Base-by-base conservation (phyloP, 345 rosid genomes). In the Aurinia saxatilis region DNA sequence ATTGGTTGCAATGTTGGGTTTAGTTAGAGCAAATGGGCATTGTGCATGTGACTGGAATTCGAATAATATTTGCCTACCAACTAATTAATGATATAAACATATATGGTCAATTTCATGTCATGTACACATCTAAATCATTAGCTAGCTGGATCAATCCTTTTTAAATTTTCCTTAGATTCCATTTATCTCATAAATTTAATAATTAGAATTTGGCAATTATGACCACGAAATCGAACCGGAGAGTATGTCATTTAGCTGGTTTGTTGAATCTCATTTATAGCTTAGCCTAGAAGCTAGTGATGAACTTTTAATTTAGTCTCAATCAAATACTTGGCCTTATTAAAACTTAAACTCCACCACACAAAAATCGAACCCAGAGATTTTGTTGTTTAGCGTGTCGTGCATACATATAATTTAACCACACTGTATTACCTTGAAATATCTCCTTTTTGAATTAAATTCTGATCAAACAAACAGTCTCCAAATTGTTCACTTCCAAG, bases 1-100 rank as follows among this genome's bases (percentile, higher is more conserved):
- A 39, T 31, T 14, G 36, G 44, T 49, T 51, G 65, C 44, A 49
- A 11, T 49, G 52, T 67, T 67, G 50, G 72, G 65, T 49, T 57
- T 19, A 50, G 58, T 49, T 48, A 57, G 36, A 18, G 1, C 57
- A 57, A 29, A 48, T 57, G 27, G 33, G 35, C 27, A 57, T 48
- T 5, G 37, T 57, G 15, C 71, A 48, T 67, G 71, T 57, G 65
- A 29, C n/a, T 48, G 47, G 14, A 46, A 14, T 45, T 66, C 55
- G 21, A 65, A 45, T 45, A 55, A 36, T 25, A 36, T 29, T 57
- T 47, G 50, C 57, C 49, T 7, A 47, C 63, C 34, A 13, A 51
- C 49, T 37, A 56, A 46, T 9, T 15, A 55, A 56, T 56, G 37
- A 55, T 55, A 55, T 66, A 6, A 34, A 44, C 31, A 9, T 25